Conservation (phyloP, 2,329 filamentous ascomycete species). For the Hortaea sp. region DNA sequence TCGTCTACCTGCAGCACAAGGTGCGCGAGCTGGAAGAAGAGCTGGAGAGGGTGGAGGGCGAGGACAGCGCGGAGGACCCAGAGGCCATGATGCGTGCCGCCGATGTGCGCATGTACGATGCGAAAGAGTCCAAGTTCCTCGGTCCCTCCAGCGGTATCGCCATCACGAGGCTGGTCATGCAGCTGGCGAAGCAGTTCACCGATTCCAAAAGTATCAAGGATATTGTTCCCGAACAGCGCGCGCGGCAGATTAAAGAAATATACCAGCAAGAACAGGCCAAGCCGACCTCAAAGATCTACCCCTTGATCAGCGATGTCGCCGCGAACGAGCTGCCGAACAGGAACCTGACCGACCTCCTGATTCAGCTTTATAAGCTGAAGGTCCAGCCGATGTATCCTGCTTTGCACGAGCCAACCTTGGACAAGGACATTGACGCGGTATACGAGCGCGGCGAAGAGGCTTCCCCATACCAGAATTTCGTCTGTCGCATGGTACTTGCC, state of each 20-base stretch:
- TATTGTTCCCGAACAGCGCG: conserved; percentile 67
- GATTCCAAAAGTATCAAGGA: conserved; percentile 86
- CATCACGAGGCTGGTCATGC: conserved; percentile 90
- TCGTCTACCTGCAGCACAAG: conserved; percentile 80
- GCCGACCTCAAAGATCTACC: conserved; percentile 71
- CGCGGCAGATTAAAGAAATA: conserved; percentile 59
- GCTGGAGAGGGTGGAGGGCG: conserved; percentile 66
- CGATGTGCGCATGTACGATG: conserved; percentile 72
- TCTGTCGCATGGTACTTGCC: conserved; percentile 82
- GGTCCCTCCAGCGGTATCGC: conserved; percentile 92
- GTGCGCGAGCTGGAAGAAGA: conserved; percentile 75
- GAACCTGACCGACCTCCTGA: conserved; percentile 63
- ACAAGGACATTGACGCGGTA: conserved; percentile 67
- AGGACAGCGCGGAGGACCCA: conserved; percentile 59
- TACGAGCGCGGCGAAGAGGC: conserved; percentile 62
- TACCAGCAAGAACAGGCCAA: conserved; percentile 54
- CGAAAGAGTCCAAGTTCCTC: conserved; percentile 81
- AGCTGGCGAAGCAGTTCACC: conserved; percentile 88
- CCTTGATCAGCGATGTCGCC: conserved; percentile 76
- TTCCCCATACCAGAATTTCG: conserved; percentile 72
- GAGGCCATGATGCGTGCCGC: conserved; percentile 85
- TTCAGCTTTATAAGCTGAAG: conserved; percentile 80
- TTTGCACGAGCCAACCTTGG: conserved; percentile 73
- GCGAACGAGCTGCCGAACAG: conserved; percentile 65
- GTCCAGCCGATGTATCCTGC: conserved; percentile 82